Conservation (phyloP, 2,329 filamentous ascomycete species). For the Alternaria atra region DNA sequence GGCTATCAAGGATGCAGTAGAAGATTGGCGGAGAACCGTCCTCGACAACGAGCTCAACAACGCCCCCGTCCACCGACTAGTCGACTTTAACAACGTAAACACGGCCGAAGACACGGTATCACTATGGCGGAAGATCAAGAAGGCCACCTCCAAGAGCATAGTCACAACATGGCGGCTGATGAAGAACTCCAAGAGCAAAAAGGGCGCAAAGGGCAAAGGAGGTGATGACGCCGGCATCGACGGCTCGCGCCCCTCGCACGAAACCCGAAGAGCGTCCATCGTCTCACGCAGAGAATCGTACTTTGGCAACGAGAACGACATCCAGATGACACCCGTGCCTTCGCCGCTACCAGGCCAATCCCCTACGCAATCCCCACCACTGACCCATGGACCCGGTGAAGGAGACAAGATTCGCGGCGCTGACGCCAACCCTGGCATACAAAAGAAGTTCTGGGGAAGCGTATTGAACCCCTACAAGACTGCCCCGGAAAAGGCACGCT, state of each 20-base stretch:
- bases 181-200: slow-evolving; percentile 53
- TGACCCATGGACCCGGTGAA: slow-evolving; percentile 39
- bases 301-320: slow-evolving; percentile 68
- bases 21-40: slow-evolving; percentile 91
- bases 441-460: slow-evolving; percentile 67
- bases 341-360: slow-evolving; percentile 72
- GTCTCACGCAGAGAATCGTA: slow-evolving; percentile 63
- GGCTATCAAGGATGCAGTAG: slow-evolving; percentile 91
- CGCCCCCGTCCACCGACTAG: slow-evolving; percentile 87
- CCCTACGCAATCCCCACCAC: slow-evolving; percentile 36
- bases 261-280: slow-evolving; percentile 68
- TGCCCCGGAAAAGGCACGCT: slow-evolving; percentile 75
- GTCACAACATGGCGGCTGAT: slow-evolving; percentile 63
- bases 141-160: slow-evolving; percentile 74
- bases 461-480: slow-evolving; percentile 77
- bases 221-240: slow-evolving; percentile 60
- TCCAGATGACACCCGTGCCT: slow-evolving; percentile 95
- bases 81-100: slow-evolving; percentile 93
- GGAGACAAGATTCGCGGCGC: slow-evolving; percentile 38
- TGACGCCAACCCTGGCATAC: slow-evolving; percentile 34
- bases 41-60: slow-evolving; percentile 96
- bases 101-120: slow-evolving; percentile 87
- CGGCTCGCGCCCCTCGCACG: slow-evolving; percentile 72
- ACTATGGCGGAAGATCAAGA: slow-evolving; percentile 88
- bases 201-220: slow-evolving; percentile 48